Percentiles rank a stretch among this genome's conserved stretches.
These are phyloP conservation scores for Combretum micranthum DNA, from an alignment of 345 rosid genomes.

Conservation along the genomic window DNA sequence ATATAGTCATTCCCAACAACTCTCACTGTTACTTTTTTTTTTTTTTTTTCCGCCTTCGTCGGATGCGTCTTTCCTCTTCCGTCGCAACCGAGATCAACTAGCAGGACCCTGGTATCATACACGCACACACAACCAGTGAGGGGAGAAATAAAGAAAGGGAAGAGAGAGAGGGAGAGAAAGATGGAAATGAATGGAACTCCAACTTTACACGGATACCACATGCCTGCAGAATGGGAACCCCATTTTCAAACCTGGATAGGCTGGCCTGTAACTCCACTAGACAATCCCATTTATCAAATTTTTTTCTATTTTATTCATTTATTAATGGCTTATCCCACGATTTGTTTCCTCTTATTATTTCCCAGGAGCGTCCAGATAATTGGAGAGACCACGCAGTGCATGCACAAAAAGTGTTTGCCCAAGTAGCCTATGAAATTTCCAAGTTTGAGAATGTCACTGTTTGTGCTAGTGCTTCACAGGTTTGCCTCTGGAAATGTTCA, in stretches of 20 bases:
- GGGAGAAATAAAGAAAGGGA: too few relatives aligned
- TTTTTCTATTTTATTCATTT: neutral
- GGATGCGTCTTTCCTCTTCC: too few relatives aligned
- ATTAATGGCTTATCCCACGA: neutral
- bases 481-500: conserved; percentile 9
- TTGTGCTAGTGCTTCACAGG: conserved; percentile 88
- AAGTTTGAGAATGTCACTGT: conserved; percentile 78
- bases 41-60: too few relatives aligned
- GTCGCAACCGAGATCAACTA: too few relatives aligned
- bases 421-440: conserved; percentile 73
- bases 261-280: conserved; percentile 63
- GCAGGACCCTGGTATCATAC: too few relatives aligned
- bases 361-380: conserved; percentile 86
- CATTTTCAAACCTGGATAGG: conserved; percentile 95
- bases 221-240: conserved; percentile 98
- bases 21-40: too few relatives aligned
- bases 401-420: conserved; percentile 49
- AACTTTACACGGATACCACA: conserved; percentile 46
- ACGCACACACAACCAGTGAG: too few relatives aligned
- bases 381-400: conserved; percentile 67
- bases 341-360: neutral
- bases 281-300: neutral
- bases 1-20: too few relatives aligned
- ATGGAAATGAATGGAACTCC: conserved; percentile 53
- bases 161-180: too few relatives aligned